Percentiles rank a stretch among this genome's conserved stretches.
phyloP scores from a whole-genome alignment of 148 eudicot species.

The Pharnaceum exiguum region DNA sequence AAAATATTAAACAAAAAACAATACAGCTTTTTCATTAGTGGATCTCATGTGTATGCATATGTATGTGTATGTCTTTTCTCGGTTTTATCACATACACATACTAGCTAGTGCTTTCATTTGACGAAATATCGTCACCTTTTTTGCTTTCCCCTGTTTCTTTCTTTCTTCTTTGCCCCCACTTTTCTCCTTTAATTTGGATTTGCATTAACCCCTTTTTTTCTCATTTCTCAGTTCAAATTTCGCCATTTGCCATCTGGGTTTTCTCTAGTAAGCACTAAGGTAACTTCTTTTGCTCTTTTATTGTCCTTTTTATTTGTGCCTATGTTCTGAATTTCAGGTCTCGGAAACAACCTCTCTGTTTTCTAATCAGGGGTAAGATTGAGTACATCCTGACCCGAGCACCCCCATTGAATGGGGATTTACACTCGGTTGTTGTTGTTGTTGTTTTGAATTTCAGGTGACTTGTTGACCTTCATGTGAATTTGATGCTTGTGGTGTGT shows the following conservation, averaged over 20 bases:
- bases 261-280: slow-evolving; percentile 1
- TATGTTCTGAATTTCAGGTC: no score
- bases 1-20: not conserved
- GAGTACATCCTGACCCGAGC: no score
- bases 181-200: no score
- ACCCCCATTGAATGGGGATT: no score
- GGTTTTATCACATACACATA: slow-evolving; percentile 25
- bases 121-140: slow-evolving; percentile 14
- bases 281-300: no score
- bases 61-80: slow-evolving; percentile 2
- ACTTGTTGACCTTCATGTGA: no score
- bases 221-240: not conserved
- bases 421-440: no score
- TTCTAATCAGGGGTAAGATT: no score
- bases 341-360: no score
- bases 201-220: not conserved
- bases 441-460: no score
- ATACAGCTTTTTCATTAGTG: slow-evolving; percentile 12
- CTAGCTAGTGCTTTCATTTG: slow-evolving; percentile 32
- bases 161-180: not conserved
- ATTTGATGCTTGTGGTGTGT: no score
- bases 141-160: slow-evolving; percentile 20
- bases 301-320: no score
- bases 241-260: not conserved
- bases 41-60: slow-evolving; percentile 23